A percentile compares a stretch with the other conserved stretches of the same genome.
These are phyloP conservation scores for Erodium trifolium DNA, from an alignment of 441 rosid species.

Conservation along the genomic window DNA sequence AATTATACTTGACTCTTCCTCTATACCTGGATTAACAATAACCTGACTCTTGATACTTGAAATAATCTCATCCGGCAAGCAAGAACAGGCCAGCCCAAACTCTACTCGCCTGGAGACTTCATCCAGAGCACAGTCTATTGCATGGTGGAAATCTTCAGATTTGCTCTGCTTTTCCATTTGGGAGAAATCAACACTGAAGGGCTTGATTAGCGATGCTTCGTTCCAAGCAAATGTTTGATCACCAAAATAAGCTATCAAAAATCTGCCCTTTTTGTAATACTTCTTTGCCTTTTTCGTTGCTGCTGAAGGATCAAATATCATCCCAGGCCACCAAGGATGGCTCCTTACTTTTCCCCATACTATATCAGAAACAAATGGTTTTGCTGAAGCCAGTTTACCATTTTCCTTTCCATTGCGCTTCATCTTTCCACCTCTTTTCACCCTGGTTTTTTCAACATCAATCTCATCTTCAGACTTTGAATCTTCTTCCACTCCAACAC, in stretches of 20 bases:
- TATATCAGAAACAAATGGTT: slow-evolving; percentile 42
- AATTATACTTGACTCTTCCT: slow-evolving; percentile 35
- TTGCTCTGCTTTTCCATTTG: slow-evolving; percentile 58
- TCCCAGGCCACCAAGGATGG: slow-evolving; percentile 98
- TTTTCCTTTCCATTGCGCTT: not conserved
- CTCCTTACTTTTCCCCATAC: slow-evolving; percentile 89
- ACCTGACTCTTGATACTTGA: slow-evolving; percentile 38
- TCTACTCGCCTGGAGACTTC: slow-evolving; percentile 69
- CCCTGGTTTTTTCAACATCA: not conserved
- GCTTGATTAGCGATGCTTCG: slow-evolving; percentile 52
- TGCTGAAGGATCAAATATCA: slow-evolving; percentile 48
- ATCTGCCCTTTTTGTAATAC: slow-evolving; percentile 43
- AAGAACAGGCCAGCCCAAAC: slow-evolving; percentile 63
- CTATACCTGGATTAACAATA: slow-evolving; percentile 53
- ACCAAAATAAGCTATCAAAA: slow-evolving; percentile 62
- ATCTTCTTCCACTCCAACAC: not conserved
- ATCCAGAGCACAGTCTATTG: slow-evolving; percentile 62
- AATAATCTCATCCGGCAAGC: slow-evolving; percentile 45
- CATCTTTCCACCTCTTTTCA: not conserved
- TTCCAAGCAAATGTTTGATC: slow-evolving; percentile 77
- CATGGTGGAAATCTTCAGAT: slow-evolving; percentile 37
- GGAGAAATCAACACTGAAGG: slow-evolving; percentile 44
- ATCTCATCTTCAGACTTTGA: slow-evolving; percentile 6
- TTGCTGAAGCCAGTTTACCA: slow-evolving; percentile 6
- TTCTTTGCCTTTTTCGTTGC: slow-evolving; percentile 57